These are phyloP conservation scores for Pistacia integerrima DNA, from an alignment of 345 rosid genomes.

Conservation along the genomic window DNA sequence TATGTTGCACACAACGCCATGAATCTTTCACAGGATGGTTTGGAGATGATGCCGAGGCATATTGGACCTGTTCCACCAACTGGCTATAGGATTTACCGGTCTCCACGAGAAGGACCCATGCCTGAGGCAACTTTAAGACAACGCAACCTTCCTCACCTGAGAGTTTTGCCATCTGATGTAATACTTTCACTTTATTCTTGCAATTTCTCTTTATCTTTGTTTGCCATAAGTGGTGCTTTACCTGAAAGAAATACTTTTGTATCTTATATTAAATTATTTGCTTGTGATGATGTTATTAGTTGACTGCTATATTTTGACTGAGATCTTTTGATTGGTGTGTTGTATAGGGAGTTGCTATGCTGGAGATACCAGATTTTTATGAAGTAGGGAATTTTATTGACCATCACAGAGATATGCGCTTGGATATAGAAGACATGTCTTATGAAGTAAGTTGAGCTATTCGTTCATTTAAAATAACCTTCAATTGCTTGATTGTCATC, in stretches of 20 bases:
- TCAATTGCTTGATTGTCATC: slow-evolving; percentile 1
- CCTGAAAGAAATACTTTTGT: background rate
- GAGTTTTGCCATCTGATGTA: slow-evolving; percentile 68
- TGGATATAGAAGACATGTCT: slow-evolving; percentile 92
- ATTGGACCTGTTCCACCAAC: slow-evolving; percentile 48
- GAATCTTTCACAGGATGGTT: slow-evolving; percentile 47
- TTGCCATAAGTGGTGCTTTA: background rate
- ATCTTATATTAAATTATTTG: background rate
- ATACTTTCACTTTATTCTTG: slow-evolving; percentile 11
- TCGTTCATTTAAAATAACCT: background rate
- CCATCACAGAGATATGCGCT: slow-evolving; percentile 87
- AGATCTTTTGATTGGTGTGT: slow-evolving; percentile 17
- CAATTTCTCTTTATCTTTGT: slow-evolving; percentile 8
- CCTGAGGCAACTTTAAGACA: slow-evolving; percentile 48
- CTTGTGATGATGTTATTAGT: background rate
- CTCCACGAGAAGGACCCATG: slow-evolving; percentile 34
- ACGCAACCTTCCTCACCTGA: slow-evolving; percentile 52
- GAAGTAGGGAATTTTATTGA: slow-evolving; percentile 53
- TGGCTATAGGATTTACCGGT: slow-evolving; percentile 51
- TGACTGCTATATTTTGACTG: slow-evolving; percentile 5
- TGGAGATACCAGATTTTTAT: slow-evolving; percentile 54
- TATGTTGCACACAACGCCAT: slow-evolving; percentile 41
- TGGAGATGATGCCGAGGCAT: slow-evolving; percentile 54
- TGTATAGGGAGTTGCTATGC: slow-evolving; percentile 63
- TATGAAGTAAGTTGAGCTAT: slow-evolving; percentile 58